These are phyloP conservation scores for Amniculicola lignicola DNA, from an alignment of 495 filamentous ascomycete species.

Conservation along the genomic window DNA sequence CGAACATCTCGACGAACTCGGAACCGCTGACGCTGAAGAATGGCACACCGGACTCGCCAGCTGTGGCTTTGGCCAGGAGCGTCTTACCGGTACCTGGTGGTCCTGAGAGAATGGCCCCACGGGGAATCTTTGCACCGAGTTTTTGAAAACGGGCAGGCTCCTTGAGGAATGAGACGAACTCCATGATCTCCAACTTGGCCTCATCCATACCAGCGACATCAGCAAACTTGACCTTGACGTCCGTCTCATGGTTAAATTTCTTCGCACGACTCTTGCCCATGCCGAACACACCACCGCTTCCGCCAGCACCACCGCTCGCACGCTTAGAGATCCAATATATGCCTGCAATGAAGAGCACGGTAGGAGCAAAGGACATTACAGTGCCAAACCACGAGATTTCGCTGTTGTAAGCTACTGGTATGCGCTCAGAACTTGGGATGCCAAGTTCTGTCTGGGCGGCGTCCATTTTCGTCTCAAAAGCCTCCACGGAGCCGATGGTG, in stretches of 20 bases:
- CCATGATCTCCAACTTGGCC: constrained; percentile 97
- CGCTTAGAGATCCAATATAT: constrained; percentile 70
- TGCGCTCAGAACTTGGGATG: constrained; percentile 78
- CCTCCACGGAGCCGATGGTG: constrained; percentile 89
- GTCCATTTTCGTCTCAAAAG: constrained; percentile 84
- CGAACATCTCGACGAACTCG: constrained; percentile 99
- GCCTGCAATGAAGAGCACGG: constrained; percentile 75
- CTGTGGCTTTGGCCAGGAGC: constrained; percentile 92
- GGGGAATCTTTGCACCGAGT: constrained; percentile 94
- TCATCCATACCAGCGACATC: constrained; percentile 99
- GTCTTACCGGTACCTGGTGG: constrained; percentile 99
- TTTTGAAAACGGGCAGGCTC: constrained; percentile 84
- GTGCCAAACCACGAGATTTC: constrained; percentile 64
- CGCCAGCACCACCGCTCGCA: constrained; percentile 62
- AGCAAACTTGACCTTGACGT: constrained; percentile 92
- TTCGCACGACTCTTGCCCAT: constrained; percentile 94
- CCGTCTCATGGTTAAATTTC: constrained; percentile 93
- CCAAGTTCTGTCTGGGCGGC: constrained; percentile 80
- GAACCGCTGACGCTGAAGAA: constrained; percentile 98
- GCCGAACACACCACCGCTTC: constrained; percentile 80
- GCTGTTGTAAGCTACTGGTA: constrained; percentile 82
- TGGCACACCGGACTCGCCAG: constrained; percentile 93
- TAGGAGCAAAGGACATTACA: constrained; percentile 77
- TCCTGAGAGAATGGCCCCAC: constrained; percentile 92
- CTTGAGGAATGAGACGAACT: constrained; percentile 95